Evolutionary conservation across 192 early-diverging fungal genomes (phyloP).

Genomic region (Coemansia sp.): DNA sequence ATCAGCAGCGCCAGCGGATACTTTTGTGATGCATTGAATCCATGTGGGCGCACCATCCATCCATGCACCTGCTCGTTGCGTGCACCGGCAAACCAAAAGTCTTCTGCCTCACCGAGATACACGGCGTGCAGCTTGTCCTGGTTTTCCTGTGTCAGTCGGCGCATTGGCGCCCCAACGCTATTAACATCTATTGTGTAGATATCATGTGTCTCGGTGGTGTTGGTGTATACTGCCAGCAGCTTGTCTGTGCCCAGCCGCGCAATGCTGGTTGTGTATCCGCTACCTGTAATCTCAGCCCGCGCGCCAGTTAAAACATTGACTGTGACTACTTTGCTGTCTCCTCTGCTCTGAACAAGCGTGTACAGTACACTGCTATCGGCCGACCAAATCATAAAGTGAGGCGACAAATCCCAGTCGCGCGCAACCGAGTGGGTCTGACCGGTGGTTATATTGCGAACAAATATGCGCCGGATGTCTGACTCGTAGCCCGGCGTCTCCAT

Average conservation of each 20-base stretch:
- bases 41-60: conserved; percentile 64
- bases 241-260: conserved; percentile 15
- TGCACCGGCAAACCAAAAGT: conserved; percentile 71
- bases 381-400: conserved; percentile 60
- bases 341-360: conserved; percentile 62
- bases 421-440: conserved; percentile 33
- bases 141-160: conserved; percentile 53
- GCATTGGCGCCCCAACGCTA: conserved; percentile 4
- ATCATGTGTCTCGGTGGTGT: conserved; percentile 41
- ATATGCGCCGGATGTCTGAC: conserved; percentile 69
- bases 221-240: conserved; percentile 51
- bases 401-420: conserved; percentile 59
- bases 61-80: conserved; percentile 50
- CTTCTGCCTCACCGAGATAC: conserved; percentile 57
- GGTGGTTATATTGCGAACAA: conserved; percentile 42
- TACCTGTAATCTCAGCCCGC: conserved; percentile 30
- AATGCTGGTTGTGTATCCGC: conserved; percentile 22
- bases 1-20: conserved; percentile 78
- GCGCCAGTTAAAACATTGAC: conserved; percentile 34
- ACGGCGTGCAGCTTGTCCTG: conserved; percentile 35
- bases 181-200: conserved; percentile 35
- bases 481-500: conserved; percentile 75
- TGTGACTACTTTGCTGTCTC: conserved; percentile 50
- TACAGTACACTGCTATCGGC: conserved; percentile 55
- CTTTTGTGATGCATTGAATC: conserved; percentile 55